Evolutionary conservation across 495 filamentous ascomycete species (phyloP), one percentile per base, ranked within the genome.

Genomic region (Extremus antarcticus): DNA sequence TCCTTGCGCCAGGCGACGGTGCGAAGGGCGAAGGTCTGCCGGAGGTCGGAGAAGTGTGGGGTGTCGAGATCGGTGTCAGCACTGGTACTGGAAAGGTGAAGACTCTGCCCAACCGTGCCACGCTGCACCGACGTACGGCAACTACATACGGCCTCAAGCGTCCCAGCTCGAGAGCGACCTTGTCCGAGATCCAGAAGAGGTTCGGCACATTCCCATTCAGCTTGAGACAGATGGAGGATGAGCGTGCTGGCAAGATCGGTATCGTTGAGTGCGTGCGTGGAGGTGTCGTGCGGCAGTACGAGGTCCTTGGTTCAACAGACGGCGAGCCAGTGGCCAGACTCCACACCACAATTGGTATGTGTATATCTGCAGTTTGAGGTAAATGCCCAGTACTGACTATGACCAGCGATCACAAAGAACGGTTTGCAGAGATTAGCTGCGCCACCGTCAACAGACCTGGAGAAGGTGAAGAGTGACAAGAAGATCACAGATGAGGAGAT

Each of bases 171-270:
- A 80, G 90, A 56, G 86, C 92, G 68, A 88, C 86, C 24, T 76
- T 95, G 19, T 94, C 87, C 23, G 94, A 96, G 72, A 82, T 94
- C 53, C 83, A 91, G 61, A 90, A 88, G 81, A 97, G 91, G 74
- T 97, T 97, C 71, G 90, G 90, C 58, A 86, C 81, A 47, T 98
- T 98, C 78, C 94, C 92, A 58, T 98, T 98, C 81, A 92, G 88
- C 70, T 76, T 98, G 73, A 80, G 92, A 67, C 92, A 98, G 74
- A 81, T 98, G 47, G 90, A 95, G 47, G 94, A 97, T 65, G 94
- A 97, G 78, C 81, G 90, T 64, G 85, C 88, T 57, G 94, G 89
- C 57, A 98, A 98, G 79, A 85, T 94, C 55, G 92, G 92, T 63
- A 86, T 96, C 52, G 81, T 95, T 45, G 92, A 97, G 73, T 95